A percentile compares a stretch with the other conserved stretches of the same genome.
phyloP scores from a whole-genome alignment of 306 rosid genomes.

The Fagus crenata region DNA sequence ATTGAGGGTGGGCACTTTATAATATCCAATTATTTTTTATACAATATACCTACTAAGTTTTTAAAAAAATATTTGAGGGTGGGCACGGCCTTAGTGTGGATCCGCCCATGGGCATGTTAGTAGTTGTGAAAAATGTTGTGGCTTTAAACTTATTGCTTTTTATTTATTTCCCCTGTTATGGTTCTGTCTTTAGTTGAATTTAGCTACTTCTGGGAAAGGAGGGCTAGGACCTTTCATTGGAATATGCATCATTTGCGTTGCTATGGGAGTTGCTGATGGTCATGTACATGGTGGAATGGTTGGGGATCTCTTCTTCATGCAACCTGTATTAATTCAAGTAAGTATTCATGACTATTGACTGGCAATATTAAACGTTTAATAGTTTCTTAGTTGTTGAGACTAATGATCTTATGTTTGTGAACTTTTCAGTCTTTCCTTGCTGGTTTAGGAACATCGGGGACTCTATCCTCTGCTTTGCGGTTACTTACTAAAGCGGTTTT shows the following conservation, averaged over 20 bases:
- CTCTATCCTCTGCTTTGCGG: constrained; percentile 67
- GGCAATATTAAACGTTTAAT: neutral
- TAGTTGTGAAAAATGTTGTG: no score
- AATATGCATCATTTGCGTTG: constrained; percentile 55
- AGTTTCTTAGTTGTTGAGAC: neutral
- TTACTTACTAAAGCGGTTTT: constrained; percentile 76
- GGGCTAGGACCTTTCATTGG: constrained; percentile 80
- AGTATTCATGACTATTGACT: constrained; percentile 5
- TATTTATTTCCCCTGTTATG: neutral
- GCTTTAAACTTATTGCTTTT: neutral
- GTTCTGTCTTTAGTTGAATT: constrained; percentile 59
- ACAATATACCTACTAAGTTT: no score
- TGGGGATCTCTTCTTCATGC: constrained; percentile 88
- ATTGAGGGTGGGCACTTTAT: no score
- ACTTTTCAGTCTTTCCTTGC: constrained; percentile 70
- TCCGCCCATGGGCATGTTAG: no score
- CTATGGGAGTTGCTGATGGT: constrained; percentile 90
- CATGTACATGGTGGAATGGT: constrained; percentile 87
- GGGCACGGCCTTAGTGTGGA: no score
- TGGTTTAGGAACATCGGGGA: constrained; percentile 86
- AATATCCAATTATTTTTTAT: no score
- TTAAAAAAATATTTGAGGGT: no score
- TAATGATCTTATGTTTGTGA: neutral
- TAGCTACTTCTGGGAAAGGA: constrained; percentile 86
- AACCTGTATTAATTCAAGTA: constrained; percentile 74